phyloP scores from a whole-genome alignment of 352 stramenopile species.

The Phytopythium aichiense region DNA sequence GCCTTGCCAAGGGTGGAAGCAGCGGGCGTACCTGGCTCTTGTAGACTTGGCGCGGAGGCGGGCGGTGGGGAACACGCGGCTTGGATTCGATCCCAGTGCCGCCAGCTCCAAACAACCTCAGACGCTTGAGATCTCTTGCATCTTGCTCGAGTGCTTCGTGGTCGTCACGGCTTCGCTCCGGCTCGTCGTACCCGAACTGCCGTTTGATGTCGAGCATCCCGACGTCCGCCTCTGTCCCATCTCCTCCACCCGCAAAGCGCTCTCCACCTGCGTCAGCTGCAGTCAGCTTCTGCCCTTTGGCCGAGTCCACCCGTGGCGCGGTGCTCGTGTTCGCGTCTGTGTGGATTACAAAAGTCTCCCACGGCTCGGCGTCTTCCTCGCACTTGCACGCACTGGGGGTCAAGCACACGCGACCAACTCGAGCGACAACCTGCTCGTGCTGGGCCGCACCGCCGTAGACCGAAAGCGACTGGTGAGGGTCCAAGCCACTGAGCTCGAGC shows the following conservation, averaged over 20 bases:
- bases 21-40: slow-evolving; percentile 25
- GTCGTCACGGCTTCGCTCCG: slow-evolving; percentile 15
- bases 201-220: slow-evolving; percentile 65
- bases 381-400: slow-evolving; percentile 39
- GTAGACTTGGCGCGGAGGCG: slow-evolving; percentile 30
- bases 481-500: slow-evolving; percentile 48
- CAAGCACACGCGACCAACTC: slow-evolving; percentile 37
- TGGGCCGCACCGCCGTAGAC: slow-evolving; percentile 6
- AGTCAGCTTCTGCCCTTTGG: background rate
- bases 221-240: slow-evolving; percentile 23
- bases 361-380: slow-evolving; percentile 41
- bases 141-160: slow-evolving; percentile 16
- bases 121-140: slow-evolving; percentile 24
- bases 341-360: slow-evolving; percentile 43
- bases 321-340: slow-evolving; percentile 9
- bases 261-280: background rate
- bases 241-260: background rate
- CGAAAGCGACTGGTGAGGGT: slow-evolving; percentile 46
- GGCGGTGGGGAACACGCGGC: background rate
- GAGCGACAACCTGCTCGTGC: background rate
- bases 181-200: slow-evolving; percentile 49
- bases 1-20: background rate
- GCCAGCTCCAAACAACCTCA: background rate
- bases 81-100: background rate
- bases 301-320: background rate